Base-by-base conservation (phyloP, 768 basidiomycete genomes). In the Porpolomopsis calyptriformis region DNA sequence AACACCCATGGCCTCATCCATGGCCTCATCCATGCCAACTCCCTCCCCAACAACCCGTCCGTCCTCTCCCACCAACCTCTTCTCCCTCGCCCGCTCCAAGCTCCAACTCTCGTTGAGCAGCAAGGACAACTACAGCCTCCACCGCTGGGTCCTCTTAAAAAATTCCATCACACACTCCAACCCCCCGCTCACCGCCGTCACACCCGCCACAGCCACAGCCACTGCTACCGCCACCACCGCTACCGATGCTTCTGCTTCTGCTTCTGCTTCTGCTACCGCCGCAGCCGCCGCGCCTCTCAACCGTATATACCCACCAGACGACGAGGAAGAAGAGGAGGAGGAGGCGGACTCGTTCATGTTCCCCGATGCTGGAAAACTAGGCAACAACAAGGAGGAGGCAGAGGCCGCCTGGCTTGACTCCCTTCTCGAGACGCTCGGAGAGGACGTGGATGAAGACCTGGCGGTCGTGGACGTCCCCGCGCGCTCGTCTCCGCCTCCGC, bases 101-200 rank as follows among this genome's bases (percentile, higher is more conserved):
- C 71, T 89, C 67, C 77, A 80, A 53, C 61, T 73, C 52, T 81
- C 77, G 57, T 60, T 74, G 55, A 72, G 72, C 46, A 64, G 67
- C 59, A 79, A 74, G 66, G 82, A 84, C 67, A 76, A 64, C 52
- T 72, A 74, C 70, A 85, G 78, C 66, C 74, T 89, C 67, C 84
- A 85, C 58, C 84, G 85, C 60, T 87, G 83, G 84, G 86, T 90
- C 43, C 72, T 90, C 48, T 73, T 89, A 59, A 88, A 88, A 81
- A 90, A 89, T 62, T 86, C 83, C 24, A 73, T 87, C 51, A 64
- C 77, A 53, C 71, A 70, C 54, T 72, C 78, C 50, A 70, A 74
- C 43, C 65, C 70, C n/a, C n/a, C n/a, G n/a, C n/a, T n/a, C n/a
- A n/a, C n/a, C n/a, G n/a, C n/a, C n/a, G n/a, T n/a, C n/a, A n/a